Conservation (phyloP, 371 early-diverging fungal genomes). For the Mortierella sp. region DNA sequence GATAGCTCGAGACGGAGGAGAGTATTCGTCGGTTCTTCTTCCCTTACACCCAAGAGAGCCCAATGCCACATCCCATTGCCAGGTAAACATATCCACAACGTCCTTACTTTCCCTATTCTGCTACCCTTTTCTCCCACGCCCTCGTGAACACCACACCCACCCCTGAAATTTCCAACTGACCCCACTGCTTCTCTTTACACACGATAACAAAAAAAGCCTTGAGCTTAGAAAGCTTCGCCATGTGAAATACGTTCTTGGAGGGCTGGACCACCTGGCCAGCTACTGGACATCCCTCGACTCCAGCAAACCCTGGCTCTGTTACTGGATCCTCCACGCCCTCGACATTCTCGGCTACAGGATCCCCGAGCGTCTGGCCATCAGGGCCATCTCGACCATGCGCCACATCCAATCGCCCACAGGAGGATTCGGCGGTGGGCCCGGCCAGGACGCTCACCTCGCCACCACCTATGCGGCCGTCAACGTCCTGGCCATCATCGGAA, state of each 20-base stretch:
- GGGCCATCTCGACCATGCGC: constrained; percentile 73
- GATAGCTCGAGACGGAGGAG: constrained; percentile 28
- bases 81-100: constrained; percentile 16
- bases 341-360: constrained; percentile 76
- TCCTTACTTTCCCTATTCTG: not conserved
- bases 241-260: constrained; percentile 66
- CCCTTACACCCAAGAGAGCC: constrained; percentile 38
- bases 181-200: not conserved
- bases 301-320: constrained; percentile 91
- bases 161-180: not conserved
- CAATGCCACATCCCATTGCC: constrained; percentile 39
- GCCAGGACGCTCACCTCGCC: constrained; percentile 86
- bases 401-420: constrained; percentile 81
- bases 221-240: constrained; percentile 66
- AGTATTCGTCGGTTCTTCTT: constrained; percentile 36
- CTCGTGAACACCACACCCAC: not conserved
- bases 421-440: constrained; percentile 91
- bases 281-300: constrained; percentile 86
- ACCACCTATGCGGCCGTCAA: constrained; percentile 91
- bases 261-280: constrained; percentile 66
- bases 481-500: constrained; percentile 80
- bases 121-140: not conserved
- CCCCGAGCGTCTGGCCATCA: constrained; percentile 56
- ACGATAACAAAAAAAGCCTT: constrained; percentile 60
- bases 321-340: constrained; percentile 91